Conservation (phyloP, 2,329 filamentous ascomycete genomes). For the Ophiostoma fasciatum region DNA sequence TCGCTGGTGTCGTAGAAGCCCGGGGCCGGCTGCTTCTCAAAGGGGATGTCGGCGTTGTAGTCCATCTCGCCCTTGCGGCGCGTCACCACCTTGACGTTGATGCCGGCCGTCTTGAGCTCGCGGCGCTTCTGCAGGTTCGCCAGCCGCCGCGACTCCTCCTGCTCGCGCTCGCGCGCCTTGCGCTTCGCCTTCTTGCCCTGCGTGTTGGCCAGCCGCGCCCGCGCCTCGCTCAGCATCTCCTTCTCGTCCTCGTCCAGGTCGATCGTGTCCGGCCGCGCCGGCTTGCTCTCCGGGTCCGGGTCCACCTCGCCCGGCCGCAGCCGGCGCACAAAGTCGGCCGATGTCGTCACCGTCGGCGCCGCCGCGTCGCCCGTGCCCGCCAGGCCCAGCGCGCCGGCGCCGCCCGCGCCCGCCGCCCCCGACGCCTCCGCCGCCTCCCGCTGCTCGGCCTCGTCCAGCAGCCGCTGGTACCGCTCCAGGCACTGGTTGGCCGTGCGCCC, state of each 20-base stretch:
- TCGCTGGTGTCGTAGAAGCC: slow-evolving; percentile 92
- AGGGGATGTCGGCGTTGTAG: slow-evolving; percentile 97
- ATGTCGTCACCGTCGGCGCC: slow-evolving; percentile 74
- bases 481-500: slow-evolving; percentile 95
- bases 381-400: slow-evolving; percentile 69
- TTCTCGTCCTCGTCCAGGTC: slow-evolving; percentile 98
- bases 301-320: slow-evolving; percentile 88
- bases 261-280: slow-evolving; percentile 88
- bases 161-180: slow-evolving; percentile 86
- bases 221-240: slow-evolving; percentile 96
- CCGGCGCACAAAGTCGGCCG: slow-evolving; percentile 79
- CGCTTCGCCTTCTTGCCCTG: slow-evolving; percentile 98
- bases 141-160: slow-evolving; percentile 84
- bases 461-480: slow-evolving; percentile 88
- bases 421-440: slow-evolving; percentile 69
- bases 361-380: slow-evolving; percentile 76
- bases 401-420: slow-evolving; percentile 72
- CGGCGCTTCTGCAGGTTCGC: slow-evolving; percentile 87
- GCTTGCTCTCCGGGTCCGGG: slow-evolving; percentile 93
- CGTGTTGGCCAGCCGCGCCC: slow-evolving; percentile 89
- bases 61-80: slow-evolving; percentile 97
- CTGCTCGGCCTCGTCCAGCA: slow-evolving; percentile 89
- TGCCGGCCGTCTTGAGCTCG: slow-evolving; percentile 92
- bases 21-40: slow-evolving; percentile 76
- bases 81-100: slow-evolving; percentile 90